These are phyloP conservation scores for Plectosphaerella cucumerina DNA, from an alignment of 2,329 filamentous ascomycete genomes.

Conservation along the genomic window DNA sequence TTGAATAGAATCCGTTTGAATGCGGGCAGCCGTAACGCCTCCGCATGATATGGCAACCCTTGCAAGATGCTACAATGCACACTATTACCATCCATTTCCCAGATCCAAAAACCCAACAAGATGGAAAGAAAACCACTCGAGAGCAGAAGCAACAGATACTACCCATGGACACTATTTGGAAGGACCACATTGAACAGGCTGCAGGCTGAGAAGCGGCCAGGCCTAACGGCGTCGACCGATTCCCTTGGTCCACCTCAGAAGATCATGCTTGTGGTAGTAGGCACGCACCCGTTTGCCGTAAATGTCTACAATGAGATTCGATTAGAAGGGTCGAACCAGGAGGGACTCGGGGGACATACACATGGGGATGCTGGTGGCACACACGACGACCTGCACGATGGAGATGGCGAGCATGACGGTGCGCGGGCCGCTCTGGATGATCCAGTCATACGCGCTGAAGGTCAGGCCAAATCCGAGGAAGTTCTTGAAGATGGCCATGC, in stretches of 20 bases:
- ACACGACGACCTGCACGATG: constrained; percentile 74
- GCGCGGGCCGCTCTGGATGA: constrained; percentile 60
- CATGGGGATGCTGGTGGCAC: constrained; percentile 68
- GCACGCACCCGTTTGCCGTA: constrained; percentile 74
- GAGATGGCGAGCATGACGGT: constrained; percentile 65
- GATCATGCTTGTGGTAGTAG: constrained; percentile 71
- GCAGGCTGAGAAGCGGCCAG: background rate
- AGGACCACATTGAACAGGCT: background rate
- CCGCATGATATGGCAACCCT: background rate
- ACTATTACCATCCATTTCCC: too few relatives aligned
- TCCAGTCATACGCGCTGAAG: constrained; percentile 80
- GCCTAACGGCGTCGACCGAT: background rate
- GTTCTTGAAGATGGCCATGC: constrained; percentile 91
- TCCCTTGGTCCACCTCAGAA: constrained; percentile 40
- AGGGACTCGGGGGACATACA: constrained; percentile 56
- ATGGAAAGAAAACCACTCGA: too few relatives aligned
- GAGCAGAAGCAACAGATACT: background rate
- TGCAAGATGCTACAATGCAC: too few relatives aligned
- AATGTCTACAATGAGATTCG: constrained; percentile 53
- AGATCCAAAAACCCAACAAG: too few relatives aligned
- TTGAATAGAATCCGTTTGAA: background rate
- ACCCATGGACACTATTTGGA: background rate
- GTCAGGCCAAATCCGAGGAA: constrained; percentile 86
- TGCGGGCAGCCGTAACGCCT: background rate
- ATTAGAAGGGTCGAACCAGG: constrained; percentile 3